Evolutionary conservation across 2,329 filamentous ascomycete species (phyloP).

Genomic region (Venturia aucupariae): DNA sequence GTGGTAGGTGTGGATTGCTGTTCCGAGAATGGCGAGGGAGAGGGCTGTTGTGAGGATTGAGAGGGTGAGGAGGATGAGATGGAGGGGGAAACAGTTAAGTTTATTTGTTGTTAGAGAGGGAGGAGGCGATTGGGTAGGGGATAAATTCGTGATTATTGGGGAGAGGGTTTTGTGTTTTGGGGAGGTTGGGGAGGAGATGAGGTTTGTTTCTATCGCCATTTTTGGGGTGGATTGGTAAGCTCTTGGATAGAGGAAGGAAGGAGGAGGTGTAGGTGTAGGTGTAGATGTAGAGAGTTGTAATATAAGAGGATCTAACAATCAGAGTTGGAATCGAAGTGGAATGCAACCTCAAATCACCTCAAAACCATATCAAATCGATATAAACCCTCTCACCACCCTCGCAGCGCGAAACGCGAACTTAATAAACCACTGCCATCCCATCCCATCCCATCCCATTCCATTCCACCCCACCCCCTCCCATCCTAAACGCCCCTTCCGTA

Average conservation of each 20-base stretch:
- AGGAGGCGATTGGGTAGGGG: background rate
- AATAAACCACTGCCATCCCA: no score
- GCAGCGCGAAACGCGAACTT: background rate
- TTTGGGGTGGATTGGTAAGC: background rate
- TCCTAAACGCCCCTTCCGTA: constrained; percentile 1
- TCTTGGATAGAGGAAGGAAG: no score
- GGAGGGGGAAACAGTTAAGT: constrained; percentile 31
- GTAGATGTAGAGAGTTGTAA: no score
- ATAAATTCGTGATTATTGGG: background rate
- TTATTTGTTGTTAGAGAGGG: background rate
- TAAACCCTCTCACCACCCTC: background rate
- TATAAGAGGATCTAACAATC: no score
- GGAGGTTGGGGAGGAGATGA: background rate
- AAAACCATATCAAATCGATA: background rate
- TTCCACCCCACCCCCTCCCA: background rate
- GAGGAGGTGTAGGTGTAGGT: no score
- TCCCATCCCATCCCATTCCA: no score
- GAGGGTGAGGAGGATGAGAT: constrained; percentile 26
- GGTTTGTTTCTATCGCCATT: background rate
- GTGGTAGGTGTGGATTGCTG: constrained; percentile 33
- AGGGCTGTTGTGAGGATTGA: constrained; percentile 31
- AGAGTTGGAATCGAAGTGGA: background rate
- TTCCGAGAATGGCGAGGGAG: constrained; percentile 34
- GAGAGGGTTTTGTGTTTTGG: background rate
- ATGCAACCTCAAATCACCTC: background rate